Evolutionary conservation across 2,329 filamentous ascomycete genomes (phyloP).

Genomic region (Pseudocercospora eumusae): DNA sequence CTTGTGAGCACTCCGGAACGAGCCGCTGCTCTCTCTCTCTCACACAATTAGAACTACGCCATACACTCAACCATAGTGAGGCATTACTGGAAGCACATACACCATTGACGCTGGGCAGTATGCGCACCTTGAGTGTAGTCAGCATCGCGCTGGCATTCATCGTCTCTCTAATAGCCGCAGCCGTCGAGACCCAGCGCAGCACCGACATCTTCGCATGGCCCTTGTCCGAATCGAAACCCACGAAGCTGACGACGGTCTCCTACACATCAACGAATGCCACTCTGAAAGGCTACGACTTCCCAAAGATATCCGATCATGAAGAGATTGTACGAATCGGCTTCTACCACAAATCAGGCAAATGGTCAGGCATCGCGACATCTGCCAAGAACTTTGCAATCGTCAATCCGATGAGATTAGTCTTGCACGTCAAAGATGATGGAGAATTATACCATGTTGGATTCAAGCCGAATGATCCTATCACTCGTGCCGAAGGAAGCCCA

Average conservation of each 20-base stretch:
- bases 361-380: constrained; percentile 50
- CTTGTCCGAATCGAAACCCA: constrained; percentile 39
- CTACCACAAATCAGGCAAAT: constrained; percentile 42
- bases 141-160: constrained; percentile 41
- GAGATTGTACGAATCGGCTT: constrained; percentile 48
- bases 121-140: constrained; percentile 42
- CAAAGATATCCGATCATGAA: constrained; percentile 27
- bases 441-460: constrained; percentile 51
- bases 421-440: constrained; percentile 49
- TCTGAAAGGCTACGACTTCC: constrained; percentile 39
- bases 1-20: background rate
- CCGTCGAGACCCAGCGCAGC: constrained; percentile 30
- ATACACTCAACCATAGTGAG: background rate
- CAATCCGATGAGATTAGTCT: constrained; percentile 47
- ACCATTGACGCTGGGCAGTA: constrained; percentile 29
- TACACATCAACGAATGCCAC: constrained; percentile 46
- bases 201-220: constrained; percentile 44
- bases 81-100: background rate
- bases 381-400: constrained; percentile 46
- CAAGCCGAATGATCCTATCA: constrained; percentile 37
- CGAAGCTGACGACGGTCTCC: constrained; percentile 47
- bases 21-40: background rate
- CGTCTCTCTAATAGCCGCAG: constrained; percentile 37
- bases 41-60: too few relatives aligned
- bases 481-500: constrained; percentile 19